These are phyloP conservation scores for Avicennia marina DNA, from an alignment of 257 asterid genomes.

Conservation along the genomic window DNA sequence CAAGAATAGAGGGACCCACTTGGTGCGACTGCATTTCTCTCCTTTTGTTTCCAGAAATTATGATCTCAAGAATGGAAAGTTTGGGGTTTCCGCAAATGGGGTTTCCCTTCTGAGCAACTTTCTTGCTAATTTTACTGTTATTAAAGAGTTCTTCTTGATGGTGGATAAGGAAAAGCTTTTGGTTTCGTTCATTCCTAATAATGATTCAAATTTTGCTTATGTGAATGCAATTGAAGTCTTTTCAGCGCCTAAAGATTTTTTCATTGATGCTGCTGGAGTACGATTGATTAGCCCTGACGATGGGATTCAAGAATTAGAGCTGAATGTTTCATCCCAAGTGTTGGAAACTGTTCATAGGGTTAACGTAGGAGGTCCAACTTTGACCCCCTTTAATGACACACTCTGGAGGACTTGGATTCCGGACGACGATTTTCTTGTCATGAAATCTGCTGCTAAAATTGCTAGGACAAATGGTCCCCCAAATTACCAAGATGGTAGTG, in stretches of 20 bases:
- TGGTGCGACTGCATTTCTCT: slow-evolving; percentile 67
- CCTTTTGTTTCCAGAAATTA: slow-evolving; percentile 43
- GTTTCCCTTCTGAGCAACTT: slow-evolving; percentile 35
- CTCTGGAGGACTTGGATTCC: slow-evolving; percentile 83
- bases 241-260: slow-evolving; percentile 61
- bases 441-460: slow-evolving; percentile 64
- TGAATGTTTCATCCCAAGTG: slow-evolving; percentile 50
- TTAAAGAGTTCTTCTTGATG: slow-evolving; percentile 61
- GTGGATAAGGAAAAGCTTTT: slow-evolving; percentile 45
- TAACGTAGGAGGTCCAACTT: slow-evolving; percentile 72
- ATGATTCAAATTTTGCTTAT: slow-evolving; percentile 44
- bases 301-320: slow-evolving; percentile 54
- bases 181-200: slow-evolving; percentile 43
- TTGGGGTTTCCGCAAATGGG: slow-evolving; percentile 57
- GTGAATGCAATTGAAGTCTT: slow-evolving; percentile 74
- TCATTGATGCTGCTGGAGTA: slow-evolving; percentile 48
- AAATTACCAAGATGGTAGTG: slow-evolving; percentile 59
- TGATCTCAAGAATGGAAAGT: slow-evolving; percentile 37
- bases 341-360: slow-evolving; percentile 72
- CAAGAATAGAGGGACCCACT: slow-evolving; percentile 57
- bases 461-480: slow-evolving; percentile 49
- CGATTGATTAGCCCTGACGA: slow-evolving; percentile 36
- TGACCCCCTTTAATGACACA: slow-evolving; percentile 79
- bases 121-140: slow-evolving; percentile 21
- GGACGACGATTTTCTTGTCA: slow-evolving; percentile 55